A percentile compares a stretch with the other conserved stretches of the same genome.
phyloP scores from a whole-genome alignment of 345 rosid species.

The Boechera divaricarpa region DNA sequence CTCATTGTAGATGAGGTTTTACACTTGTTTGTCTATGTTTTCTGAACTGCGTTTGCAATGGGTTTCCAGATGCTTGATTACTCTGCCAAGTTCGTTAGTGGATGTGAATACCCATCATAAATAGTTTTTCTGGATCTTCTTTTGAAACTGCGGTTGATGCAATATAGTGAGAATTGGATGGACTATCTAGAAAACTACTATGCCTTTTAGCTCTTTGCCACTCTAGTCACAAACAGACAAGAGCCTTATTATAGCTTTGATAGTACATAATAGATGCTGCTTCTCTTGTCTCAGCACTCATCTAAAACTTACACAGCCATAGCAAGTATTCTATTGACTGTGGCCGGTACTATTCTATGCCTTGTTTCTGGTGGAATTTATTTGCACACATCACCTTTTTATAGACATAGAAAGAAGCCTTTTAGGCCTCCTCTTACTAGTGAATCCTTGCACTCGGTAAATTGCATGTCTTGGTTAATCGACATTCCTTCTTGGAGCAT shows the following conservation, averaged over 20 bases:
- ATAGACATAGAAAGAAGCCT: neutral
- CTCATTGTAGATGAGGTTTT: slow-evolving; percentile 6
- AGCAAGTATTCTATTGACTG: neutral
- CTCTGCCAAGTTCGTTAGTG: neutral
- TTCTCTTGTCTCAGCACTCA: neutral
- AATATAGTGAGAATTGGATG: slow-evolving; percentile 2
- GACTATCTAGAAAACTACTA: slow-evolving; percentile 10
- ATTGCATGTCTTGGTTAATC: slow-evolving; percentile 4
- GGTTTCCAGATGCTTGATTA: slow-evolving; percentile 6
- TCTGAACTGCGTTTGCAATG: neutral
- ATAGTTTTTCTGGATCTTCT: slow-evolving; percentile 4
- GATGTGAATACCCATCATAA: neutral
- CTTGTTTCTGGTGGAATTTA: neutral
- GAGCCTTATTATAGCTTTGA: neutral
- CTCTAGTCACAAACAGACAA: slow-evolving; percentile 10
- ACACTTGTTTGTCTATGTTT: slow-evolving; percentile 4
- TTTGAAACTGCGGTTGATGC: slow-evolving; percentile 14
- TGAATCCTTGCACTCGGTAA: neutral
- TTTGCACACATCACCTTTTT: neutral
- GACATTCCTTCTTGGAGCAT: neutral
- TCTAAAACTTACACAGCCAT: neutral
- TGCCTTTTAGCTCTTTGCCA: slow-evolving; percentile 1
- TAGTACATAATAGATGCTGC: neutral
- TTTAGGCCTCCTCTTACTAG: neutral
- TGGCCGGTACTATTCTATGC: slow-evolving; percentile 12